Evolutionary conservation across 192 early-diverging fungal genomes (phyloP).

Genomic region (Coemansia sp.): DNA sequence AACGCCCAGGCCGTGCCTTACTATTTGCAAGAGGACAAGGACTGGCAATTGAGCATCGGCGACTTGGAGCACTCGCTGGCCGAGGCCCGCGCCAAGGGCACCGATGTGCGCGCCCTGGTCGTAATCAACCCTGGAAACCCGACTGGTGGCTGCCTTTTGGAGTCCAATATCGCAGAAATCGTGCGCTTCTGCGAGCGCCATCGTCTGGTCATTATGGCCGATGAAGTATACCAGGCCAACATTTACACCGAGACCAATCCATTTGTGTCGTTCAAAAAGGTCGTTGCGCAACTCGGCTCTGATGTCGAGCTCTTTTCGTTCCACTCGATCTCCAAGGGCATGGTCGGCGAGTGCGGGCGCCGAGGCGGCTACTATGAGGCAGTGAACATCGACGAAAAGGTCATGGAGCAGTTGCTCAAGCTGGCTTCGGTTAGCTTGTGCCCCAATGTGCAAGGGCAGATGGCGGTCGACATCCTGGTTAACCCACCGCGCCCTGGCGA

Average conservation of each 20-base stretch:
- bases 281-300: conserved; percentile 75
- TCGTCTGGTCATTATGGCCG: conserved; percentile 83
- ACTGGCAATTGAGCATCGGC: conserved; percentile 74
- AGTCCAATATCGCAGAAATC: conserved; percentile 86
- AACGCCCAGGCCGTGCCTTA: conserved; percentile 89
- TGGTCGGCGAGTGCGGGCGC: conserved; percentile 97
- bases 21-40: conserved; percentile 82
- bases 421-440: conserved; percentile 90
- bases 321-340: conserved; percentile 96
- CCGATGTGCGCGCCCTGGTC: conserved; percentile 90
- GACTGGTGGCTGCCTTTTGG: conserved; percentile 84
- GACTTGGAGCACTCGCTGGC: conserved; percentile 67
- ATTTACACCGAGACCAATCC: conserved; percentile 80
- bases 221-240: conserved; percentile 99
- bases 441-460: conserved; percentile 92
- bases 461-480: conserved; percentile 93
- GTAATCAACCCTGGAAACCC: conserved; percentile 99
- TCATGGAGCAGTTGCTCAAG: conserved; percentile 91
- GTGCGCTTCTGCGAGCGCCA: conserved; percentile 85
- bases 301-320: conserved; percentile 91
- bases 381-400: conserved; percentile 68
- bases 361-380: conserved; percentile 98
- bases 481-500: conserved; percentile 84
- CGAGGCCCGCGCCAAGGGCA: conserved; percentile 65
- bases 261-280: conserved; percentile 97